phyloP scores from a whole-genome alignment of 2,329 filamentous ascomycete genomes.

The Zopfia rhizophila region DNA sequence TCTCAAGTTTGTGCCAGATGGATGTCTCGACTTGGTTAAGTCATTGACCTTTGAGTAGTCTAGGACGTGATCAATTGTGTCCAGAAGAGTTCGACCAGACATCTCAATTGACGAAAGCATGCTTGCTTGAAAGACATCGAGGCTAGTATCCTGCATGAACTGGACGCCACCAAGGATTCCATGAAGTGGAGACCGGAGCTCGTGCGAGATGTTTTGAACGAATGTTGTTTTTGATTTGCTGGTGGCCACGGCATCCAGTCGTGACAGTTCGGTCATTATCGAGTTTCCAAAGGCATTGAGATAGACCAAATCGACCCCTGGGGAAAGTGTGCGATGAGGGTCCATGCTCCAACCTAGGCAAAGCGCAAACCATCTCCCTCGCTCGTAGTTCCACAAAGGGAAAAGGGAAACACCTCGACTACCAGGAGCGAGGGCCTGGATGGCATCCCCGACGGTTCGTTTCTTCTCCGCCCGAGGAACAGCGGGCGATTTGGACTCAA shows the following conservation, averaged over 20 bases:
- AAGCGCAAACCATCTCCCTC: slow-evolving; percentile 49
- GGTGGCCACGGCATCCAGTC: slow-evolving; percentile 61
- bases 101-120: slow-evolving; percentile 48
- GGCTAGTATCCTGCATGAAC: slow-evolving; percentile 46
- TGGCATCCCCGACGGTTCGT: slow-evolving; percentile 56
- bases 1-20: not conserved
- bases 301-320: slow-evolving; percentile 43
- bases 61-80: slow-evolving; percentile 52
- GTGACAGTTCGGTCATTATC: slow-evolving; percentile 67
- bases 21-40: slow-evolving; percentile 28
- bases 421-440: slow-evolving; percentile 61
- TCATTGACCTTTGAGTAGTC: slow-evolving; percentile 40
- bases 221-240: slow-evolving; percentile 53
- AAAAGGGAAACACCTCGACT: slow-evolving; percentile 50
- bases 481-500: not conserved
- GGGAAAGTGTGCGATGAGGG: slow-evolving; percentile 38
- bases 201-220: slow-evolving; percentile 55
- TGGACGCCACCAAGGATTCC: slow-evolving; percentile 64
- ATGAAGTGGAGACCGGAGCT: slow-evolving; percentile 68
- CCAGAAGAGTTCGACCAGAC: slow-evolving; percentile 55
- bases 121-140: slow-evolving; percentile 32
- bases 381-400: slow-evolving; percentile 53
- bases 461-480: too few species aligned
- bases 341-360: slow-evolving; percentile 49
- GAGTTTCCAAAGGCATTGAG: slow-evolving; percentile 56